Evolutionary conservation across 345 rosid species (phyloP).

Genomic region (Fremontodendron californicum): DNA sequence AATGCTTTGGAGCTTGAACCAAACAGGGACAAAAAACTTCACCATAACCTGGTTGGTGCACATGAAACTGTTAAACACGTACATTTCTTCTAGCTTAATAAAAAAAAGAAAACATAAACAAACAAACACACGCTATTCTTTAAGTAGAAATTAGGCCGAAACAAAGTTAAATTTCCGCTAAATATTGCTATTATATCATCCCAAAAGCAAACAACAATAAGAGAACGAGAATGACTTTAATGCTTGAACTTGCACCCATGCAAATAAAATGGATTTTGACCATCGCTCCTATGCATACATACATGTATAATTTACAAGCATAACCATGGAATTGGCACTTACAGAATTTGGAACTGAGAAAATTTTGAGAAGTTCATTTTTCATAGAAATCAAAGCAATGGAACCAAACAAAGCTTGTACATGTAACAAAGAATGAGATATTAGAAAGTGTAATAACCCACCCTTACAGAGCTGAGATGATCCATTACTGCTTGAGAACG

Average conservation of each 20-base stretch:
- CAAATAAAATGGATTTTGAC: neutral
- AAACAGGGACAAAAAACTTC: neutral
- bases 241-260: neutral
- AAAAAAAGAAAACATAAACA: neutral
- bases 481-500: slow-evolving; percentile 67
- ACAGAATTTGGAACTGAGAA: neutral
- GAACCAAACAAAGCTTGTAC: neutral
- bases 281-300: neutral
- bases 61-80: neutral
- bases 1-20: neutral
- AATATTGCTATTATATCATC: neutral
- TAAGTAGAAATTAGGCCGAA: neutral
- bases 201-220: neutral
- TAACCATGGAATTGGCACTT: neutral
- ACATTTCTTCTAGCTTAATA: neutral
- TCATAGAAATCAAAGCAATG: neutral
- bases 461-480: slow-evolving; percentile 56
- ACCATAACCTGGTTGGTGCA: neutral
- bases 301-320: neutral
- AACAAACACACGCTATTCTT: neutral
- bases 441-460: slow-evolving; percentile 22
- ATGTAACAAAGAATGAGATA: slow-evolving; percentile 15
- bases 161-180: neutral
- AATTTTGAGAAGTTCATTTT: neutral
- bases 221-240: neutral